Percentiles rank a stretch among this genome's conserved stretches.
Conservation (phyloP, 768 basidiomycete genomes). For the Exidia glandulosa region DNA sequence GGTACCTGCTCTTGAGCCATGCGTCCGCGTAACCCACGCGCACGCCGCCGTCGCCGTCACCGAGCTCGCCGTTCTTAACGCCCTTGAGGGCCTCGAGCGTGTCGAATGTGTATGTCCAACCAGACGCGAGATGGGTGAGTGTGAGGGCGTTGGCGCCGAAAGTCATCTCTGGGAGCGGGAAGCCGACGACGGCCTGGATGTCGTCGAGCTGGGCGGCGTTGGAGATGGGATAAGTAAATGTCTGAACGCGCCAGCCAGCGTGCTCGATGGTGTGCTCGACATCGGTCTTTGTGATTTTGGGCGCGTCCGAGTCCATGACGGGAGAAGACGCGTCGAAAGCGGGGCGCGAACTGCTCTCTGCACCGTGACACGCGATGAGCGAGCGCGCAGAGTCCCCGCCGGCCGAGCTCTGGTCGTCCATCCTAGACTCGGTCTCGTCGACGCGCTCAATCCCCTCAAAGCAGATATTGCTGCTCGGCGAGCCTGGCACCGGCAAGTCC, state of each 20-base stretch:
- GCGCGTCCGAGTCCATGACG: slow-evolving; percentile 41
- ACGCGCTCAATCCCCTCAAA: slow-evolving; percentile 76
- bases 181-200: slow-evolving; percentile 48
- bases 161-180: slow-evolving; percentile 94
- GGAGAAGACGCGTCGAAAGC: slow-evolving; percentile 12
- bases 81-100: slow-evolving; percentile 52
- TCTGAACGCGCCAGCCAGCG: slow-evolving; percentile 56
- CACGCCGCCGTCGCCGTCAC: slow-evolving; percentile 78
- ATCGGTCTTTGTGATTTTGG: slow-evolving; percentile 57
- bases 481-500: slow-evolving; percentile 70
- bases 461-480: slow-evolving; percentile 76
- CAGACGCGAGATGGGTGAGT: slow-evolving; percentile 52
- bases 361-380: neutral
- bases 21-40: slow-evolving; percentile 91
- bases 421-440: slow-evolving; percentile 77
- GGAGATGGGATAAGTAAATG: slow-evolving; percentile 68
- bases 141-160: slow-evolving; percentile 76
- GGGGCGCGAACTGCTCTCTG: neutral
- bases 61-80: slow-evolving; percentile 70
- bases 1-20: slow-evolving; percentile 81
- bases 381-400: slow-evolving; percentile 46
- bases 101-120: slow-evolving; percentile 57
- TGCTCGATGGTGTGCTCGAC: slow-evolving; percentile 61
- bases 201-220: slow-evolving; percentile 65
- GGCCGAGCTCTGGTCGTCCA: slow-evolving; percentile 85